These are phyloP conservation scores for Hawksworthiomyces lignivorus DNA, from an alignment of 2,329 filamentous ascomycete species.

Conservation along the genomic window DNA sequence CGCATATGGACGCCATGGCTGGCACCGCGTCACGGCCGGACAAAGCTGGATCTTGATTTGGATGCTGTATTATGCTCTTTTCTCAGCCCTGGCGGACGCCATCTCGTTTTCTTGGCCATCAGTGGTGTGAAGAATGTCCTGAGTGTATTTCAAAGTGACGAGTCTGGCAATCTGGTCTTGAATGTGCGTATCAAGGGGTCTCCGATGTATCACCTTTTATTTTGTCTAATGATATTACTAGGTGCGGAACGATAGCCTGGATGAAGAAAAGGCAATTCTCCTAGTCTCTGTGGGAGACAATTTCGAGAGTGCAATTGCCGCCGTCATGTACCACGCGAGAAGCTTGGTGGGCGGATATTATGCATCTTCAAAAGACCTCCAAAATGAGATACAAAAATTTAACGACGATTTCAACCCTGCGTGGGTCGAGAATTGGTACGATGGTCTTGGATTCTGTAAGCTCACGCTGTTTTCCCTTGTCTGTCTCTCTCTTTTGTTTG, in stretches of 20 bases:
- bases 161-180: conserved; percentile 58
- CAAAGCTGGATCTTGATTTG: conserved; percentile 60
- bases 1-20: conserved; percentile 79
- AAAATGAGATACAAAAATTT: conserved; percentile 34
- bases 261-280: conserved; percentile 49
- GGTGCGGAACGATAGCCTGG: conserved; percentile 59
- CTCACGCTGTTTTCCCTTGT: too few species aligned
- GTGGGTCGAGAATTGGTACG: conserved; percentile 86
- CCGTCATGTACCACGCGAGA: conserved; percentile 82
- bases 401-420: conserved; percentile 44
- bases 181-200: too few species aligned
- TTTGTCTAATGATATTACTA: conserved; percentile 21
- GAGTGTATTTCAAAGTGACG: conserved; percentile 59
- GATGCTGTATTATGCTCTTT: conserved; percentile 76
- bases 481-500: not conserved
- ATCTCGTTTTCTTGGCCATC: conserved; percentile 70
- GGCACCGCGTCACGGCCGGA: conserved; percentile 74
- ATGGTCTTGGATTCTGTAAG: conserved; percentile 82
- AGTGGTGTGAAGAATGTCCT: conserved; percentile 66
- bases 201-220: not conserved
- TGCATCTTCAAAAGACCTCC: conserved; percentile 11
- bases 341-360: conserved; percentile 46
- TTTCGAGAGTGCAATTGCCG: conserved; percentile 69
- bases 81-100: conserved; percentile 60
- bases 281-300: conserved; percentile 63